Percentiles rank a stretch among this genome's conserved stretches.
These are phyloP conservation scores for Diversispora eburnea DNA, from an alignment of 192 early-diverging fungal genomes.

Conservation along the genomic window DNA sequence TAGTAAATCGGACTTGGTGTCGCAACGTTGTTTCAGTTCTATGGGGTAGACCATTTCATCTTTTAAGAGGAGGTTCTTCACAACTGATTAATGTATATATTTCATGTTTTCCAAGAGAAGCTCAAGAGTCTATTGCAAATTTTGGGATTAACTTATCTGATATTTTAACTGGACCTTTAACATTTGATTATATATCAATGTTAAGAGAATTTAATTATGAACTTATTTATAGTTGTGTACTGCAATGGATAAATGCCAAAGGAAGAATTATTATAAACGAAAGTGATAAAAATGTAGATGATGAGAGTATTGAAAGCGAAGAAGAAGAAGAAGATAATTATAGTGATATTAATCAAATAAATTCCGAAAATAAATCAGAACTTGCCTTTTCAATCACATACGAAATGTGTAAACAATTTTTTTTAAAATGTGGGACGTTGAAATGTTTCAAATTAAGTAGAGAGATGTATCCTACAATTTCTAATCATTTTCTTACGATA, in stretches of 20 bases:
- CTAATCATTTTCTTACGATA: neutral
- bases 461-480: neutral
- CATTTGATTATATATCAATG: neutral
- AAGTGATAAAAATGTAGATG: too few relatives aligned
- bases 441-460: neutral
- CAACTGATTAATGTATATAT: neutral
- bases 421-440: neutral
- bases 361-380: neutral
- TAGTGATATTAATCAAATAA: neutral
- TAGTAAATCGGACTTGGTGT: neutral
- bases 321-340: neutral
- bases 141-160: neutral
- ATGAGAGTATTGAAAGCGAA: neutral
- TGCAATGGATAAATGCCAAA: neutral
- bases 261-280: too few relatives aligned
- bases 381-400: neutral
- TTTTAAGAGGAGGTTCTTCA: neutral
- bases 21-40: neutral
- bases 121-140: neutral
- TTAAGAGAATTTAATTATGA: neutral
- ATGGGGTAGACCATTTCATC: neutral
- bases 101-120: neutral
- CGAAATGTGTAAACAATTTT: neutral
- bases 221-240: neutral
- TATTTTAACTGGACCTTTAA: neutral